These are phyloP conservation scores for Sutorius australiensis DNA, from an alignment of 768 basidiomycete genomes.

Conservation along the genomic window DNA sequence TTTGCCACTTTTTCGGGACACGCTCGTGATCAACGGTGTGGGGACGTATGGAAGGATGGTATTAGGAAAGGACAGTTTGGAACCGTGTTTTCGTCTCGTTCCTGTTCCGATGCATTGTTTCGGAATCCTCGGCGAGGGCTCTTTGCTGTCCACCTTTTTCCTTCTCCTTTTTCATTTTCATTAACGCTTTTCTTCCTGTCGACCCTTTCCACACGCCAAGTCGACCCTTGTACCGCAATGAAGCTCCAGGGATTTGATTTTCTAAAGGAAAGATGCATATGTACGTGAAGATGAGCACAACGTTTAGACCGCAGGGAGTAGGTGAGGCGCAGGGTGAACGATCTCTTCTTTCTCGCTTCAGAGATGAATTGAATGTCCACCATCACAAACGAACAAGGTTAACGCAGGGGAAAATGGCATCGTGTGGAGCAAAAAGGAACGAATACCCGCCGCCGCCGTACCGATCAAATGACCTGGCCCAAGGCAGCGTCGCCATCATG, in stretches of 20 bases:
- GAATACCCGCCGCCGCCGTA: not conserved
- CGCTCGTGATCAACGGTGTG: not conserved
- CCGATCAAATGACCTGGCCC: not conserved
- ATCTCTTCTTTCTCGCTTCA: not conserved
- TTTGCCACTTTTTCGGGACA: not conserved
- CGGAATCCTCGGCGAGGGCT: not conserved
- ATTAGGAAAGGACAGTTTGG: not conserved
- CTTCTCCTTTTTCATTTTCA: not conserved
- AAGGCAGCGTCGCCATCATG: not conserved
- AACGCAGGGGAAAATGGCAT: not conserved
- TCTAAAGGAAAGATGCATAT: not conserved
- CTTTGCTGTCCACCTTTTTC: not conserved
- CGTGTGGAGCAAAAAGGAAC: not conserved
- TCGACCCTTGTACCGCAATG: not conserved
- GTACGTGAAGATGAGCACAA: not conserved
- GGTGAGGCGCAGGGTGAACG: not conserved
- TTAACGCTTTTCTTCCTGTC: not conserved
- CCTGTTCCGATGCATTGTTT: slow-evolving; percentile 1
- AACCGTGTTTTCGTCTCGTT: not conserved
- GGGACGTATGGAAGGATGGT: slow-evolving; percentile 3
- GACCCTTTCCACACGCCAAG: not conserved
- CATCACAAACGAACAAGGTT: slow-evolving; percentile 9
- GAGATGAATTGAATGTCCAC: not conserved
- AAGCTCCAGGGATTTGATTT: slow-evolving; percentile 26
- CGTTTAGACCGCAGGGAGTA: not conserved